These are phyloP conservation scores for Amylostereum areolatum DNA, from an alignment of 1,284 basidiomycete species.

Conservation along the genomic window DNA sequence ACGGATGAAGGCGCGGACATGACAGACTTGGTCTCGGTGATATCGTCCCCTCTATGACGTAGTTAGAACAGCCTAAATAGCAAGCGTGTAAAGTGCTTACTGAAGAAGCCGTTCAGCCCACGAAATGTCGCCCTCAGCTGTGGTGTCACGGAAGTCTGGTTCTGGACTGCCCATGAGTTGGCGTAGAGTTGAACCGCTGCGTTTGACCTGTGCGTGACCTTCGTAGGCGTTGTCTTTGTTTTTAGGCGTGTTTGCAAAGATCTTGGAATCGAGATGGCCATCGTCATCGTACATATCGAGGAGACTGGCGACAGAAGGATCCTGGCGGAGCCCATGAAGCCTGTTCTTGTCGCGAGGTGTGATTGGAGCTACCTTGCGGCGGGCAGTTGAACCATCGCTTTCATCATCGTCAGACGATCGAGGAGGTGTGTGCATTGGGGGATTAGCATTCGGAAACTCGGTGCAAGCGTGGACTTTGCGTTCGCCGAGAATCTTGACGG, in stretches of 20 bases:
- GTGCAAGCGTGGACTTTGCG: constrained; percentile 56
- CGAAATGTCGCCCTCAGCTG: constrained; percentile 64
- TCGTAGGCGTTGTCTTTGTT: constrained; percentile 20
- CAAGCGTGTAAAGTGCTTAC: constrained; percentile 31
- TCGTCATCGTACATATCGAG: constrained; percentile 67
- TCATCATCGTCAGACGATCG: constrained; percentile 23
- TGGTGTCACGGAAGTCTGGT: constrained; percentile 29
- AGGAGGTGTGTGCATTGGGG: constrained; percentile 20
- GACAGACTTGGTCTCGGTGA: constrained; percentile 15
- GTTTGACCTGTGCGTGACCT: constrained; percentile 46
- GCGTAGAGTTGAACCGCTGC: constrained; percentile 65
- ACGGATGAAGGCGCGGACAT: constrained; percentile 20
- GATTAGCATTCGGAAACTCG: constrained; percentile 59
- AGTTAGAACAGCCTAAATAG: not conserved
- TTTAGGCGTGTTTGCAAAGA: constrained; percentile 59
- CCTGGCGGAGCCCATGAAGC: constrained; percentile 55
- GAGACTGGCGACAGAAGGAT: constrained; percentile 71
- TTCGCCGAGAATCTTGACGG: constrained; percentile 53
- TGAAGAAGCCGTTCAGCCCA: constrained; percentile 72
- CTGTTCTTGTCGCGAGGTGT: constrained; percentile 48
- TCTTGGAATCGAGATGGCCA: constrained; percentile 50
- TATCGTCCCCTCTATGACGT: constrained; percentile 13
- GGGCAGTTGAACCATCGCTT: constrained; percentile 14
- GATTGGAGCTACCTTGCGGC: constrained; percentile 17
- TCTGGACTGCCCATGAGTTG: constrained; percentile 57